Conservation (phyloP, 2,329 filamentous ascomycete genomes). For the Tolypocladium capitatum region DNA sequence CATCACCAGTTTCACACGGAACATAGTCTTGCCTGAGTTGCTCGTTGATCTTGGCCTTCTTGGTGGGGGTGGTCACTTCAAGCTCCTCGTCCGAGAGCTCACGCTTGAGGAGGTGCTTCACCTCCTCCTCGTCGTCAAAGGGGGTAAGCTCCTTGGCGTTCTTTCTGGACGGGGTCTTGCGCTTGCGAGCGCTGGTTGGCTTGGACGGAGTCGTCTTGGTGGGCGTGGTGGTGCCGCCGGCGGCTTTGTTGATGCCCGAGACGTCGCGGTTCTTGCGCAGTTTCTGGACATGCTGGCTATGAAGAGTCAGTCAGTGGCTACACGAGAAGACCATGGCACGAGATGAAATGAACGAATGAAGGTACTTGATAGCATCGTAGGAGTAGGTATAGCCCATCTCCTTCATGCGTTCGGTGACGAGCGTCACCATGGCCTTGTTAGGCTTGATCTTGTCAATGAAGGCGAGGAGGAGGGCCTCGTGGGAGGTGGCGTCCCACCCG, state of each 20-base stretch:
- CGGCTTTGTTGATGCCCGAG: constrained; percentile 8
- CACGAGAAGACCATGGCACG: not conserved
- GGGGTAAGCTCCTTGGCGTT: constrained; percentile 5
- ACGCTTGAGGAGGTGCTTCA: constrained; percentile 12
- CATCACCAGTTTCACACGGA: too few relatives aligned
- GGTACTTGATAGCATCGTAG: constrained; percentile 27
- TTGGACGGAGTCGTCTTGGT: constrained; percentile 5
- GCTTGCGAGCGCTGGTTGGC: constrained; percentile 12
- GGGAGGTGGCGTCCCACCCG: constrained; percentile 22
- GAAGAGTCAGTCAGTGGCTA: constrained; percentile 6
- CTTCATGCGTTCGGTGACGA: constrained; percentile 17
- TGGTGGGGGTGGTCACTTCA: constrained; percentile 2
- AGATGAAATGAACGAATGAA: not conserved
- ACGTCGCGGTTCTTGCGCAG: constrained; percentile 24
- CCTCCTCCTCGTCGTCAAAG: constrained; percentile 12
- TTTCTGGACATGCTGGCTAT: constrained; percentile 33
- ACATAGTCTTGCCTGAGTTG: not conserved
- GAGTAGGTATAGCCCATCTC: constrained; percentile 24
- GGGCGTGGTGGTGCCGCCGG: constrained; percentile 3
- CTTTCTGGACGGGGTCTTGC: constrained; percentile 14
- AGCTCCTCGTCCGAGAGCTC: constrained; percentile 8
- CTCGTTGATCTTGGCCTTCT: constrained; percentile 9
- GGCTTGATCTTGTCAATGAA: constrained; percentile 23
- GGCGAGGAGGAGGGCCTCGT: constrained; percentile 24
- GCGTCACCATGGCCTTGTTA: constrained; percentile 17